phyloP scores from a whole-genome alignment of 1,139 yeast species.

The Geotrichum klebahnii region DNA sequence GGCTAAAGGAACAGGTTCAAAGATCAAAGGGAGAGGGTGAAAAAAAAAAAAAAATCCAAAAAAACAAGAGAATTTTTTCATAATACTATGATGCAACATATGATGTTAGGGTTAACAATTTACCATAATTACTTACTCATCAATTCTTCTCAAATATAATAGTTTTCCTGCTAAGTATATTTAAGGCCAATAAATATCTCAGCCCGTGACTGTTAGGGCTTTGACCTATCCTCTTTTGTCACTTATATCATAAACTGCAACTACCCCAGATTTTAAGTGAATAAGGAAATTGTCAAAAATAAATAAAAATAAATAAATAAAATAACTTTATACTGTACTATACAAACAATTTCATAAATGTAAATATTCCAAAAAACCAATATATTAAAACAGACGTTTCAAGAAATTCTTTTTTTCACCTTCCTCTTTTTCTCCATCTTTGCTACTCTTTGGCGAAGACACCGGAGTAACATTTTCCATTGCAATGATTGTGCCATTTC shows the following conservation, averaged over 20 bases:
- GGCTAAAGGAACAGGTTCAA: conserved; percentile 1
- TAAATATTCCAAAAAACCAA: neutral
- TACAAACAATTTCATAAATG: too few relatives aligned
- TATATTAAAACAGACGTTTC: conserved; percentile 4
- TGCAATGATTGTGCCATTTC: neutral
- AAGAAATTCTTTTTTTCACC: conserved; percentile 5
- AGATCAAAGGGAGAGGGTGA: neutral
- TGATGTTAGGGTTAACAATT: neutral
- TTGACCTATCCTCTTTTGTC: neutral
- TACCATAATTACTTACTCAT: neutral
- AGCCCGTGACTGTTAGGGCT: conserved; percentile 1
- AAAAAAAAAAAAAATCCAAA: neutral
- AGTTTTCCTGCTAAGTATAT: neutral
- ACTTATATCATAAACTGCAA: neutral
- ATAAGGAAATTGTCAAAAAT: neutral
- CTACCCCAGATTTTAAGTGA: neutral
- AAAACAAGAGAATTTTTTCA: too few relatives aligned
- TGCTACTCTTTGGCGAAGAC: neutral
- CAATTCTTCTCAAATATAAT: neutral
- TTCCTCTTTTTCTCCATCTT: neutral
- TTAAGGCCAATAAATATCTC: neutral
- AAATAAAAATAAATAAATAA: neutral
- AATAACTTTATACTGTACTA: neutral
- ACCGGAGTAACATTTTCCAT: neutral
- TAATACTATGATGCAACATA: too few relatives aligned